Percentiles rank a stretch among this genome's conserved stretches.
These are phyloP conservation scores for Piper betle DNA, from an alignment of 164 flowering plant genomes.

Conservation along the genomic window DNA sequence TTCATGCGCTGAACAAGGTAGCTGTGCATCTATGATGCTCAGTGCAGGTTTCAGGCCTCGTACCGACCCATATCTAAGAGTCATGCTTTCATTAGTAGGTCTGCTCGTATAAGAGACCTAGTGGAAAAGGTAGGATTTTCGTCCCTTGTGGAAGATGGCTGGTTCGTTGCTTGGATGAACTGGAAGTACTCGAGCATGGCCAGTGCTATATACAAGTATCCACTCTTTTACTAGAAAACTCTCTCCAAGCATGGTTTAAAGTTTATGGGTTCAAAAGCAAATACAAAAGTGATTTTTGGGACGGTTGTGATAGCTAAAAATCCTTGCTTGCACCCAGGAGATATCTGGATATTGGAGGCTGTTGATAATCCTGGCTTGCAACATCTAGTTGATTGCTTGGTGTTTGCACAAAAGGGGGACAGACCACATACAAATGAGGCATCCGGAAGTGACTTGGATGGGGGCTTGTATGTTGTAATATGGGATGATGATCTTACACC, in stretches of 20 bases:
- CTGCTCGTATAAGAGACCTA: conserved; percentile 74
- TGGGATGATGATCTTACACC: conserved; percentile 86
- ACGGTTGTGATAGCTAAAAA: conserved; percentile 74
- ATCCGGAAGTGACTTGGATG: conserved; percentile 98
- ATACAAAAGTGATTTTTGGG: conserved; percentile 47
- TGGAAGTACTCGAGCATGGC: conserved; percentile 73
- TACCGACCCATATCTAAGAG: conserved; percentile 67
- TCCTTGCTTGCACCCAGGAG: conserved; percentile 98
- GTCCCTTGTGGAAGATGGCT: conserved; percentile 80
- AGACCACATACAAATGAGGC: conserved; percentile 92
- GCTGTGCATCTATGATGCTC: conserved; percentile 77
- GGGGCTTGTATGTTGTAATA: conserved; percentile 81
- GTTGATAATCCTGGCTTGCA: conserved; percentile 67
- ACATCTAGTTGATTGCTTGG: conserved; percentile 81
- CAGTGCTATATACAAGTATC: conserved; percentile 92
- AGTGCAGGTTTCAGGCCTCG: conserved; percentile 82
- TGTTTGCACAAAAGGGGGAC: conserved; percentile 89
- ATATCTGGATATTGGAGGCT: conserved; percentile 76
- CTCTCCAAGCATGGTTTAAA: conserved; percentile 62
- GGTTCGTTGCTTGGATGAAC: conserved; percentile 87
- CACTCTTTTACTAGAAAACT: conserved; percentile 47
- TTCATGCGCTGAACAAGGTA: conserved; percentile 76
- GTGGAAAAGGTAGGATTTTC: conserved; percentile 72
- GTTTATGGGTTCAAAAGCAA: conserved; percentile 34
- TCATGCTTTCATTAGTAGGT: conserved; percentile 69